Conservation (phyloP, 1,284 basidiomycete species). For the Erythrobasidium hasegawianum region DNA sequence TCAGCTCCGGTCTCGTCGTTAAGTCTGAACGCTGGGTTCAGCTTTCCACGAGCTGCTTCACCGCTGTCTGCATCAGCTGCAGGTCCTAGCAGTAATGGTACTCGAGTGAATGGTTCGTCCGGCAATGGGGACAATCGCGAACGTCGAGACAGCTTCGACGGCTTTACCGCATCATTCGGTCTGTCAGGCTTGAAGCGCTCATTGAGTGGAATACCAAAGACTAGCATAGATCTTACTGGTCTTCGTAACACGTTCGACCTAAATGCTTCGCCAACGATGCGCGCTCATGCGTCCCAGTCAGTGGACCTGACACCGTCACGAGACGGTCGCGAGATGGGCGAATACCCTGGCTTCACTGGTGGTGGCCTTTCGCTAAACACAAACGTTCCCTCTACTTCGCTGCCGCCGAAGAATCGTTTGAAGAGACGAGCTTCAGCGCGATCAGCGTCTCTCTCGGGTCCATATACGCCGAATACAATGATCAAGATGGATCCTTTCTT, state of each 20-base stretch:
- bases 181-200: constrained; percentile 23
- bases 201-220: constrained; percentile 21
- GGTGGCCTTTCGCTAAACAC: neutral
- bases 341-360: neutral
- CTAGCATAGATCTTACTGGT: constrained; percentile 7
- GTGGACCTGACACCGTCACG: constrained; percentile 16
- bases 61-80: constrained; percentile 2
- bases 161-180: constrained; percentile 22
- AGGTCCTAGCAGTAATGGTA: neutral
- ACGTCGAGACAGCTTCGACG: constrained; percentile 14
- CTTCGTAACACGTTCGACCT: neutral
- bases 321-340: neutral
- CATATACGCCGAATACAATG: constrained; percentile 32
- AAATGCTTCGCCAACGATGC: neutral
- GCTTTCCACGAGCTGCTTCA: neutral
- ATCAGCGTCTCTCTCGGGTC: constrained; percentile 22
- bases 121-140: neutral
- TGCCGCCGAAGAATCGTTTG: neutral
- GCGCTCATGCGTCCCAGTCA: neutral
- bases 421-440: constrained; percentile 17
- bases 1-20: neutral
- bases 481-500: constrained; percentile 34
- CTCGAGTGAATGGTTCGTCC: neutral
- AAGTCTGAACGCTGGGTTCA: neutral
- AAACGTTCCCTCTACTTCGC: constrained; percentile 7